Percentiles rank a stretch among this genome's conserved stretches.
These are phyloP conservation scores for Magnusiomyces ingens DNA, from an alignment of 1,139 yeast genomes.

Conservation along the genomic window DNA sequence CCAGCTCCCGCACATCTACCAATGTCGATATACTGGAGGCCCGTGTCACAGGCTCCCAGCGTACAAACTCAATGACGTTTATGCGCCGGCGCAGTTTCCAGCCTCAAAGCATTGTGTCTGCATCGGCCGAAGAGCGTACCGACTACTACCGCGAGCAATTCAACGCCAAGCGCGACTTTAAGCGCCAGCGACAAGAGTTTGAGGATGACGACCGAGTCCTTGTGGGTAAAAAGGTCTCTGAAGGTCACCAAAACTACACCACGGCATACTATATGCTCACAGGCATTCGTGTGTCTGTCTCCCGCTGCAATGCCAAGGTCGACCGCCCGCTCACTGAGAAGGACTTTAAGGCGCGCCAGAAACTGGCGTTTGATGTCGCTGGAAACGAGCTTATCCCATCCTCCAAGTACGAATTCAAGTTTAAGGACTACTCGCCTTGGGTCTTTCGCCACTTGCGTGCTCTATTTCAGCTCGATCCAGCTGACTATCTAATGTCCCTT, in stretches of 20 bases:
- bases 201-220: conserved; percentile 58
- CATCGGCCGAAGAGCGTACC: conserved; percentile 12
- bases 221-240: conserved; percentile 77
- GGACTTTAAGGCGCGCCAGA: conserved; percentile 67
- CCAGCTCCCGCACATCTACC: not conserved
- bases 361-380: conserved; percentile 76
- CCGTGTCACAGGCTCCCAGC: conserved; percentile 9
- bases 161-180: conserved; percentile 33
- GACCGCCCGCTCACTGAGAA: conserved; percentile 63
- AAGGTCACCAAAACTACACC: conserved; percentile 88
- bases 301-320: conserved; percentile 75
- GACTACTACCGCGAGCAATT: conserved; percentile 15
- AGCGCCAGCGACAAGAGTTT: conserved; percentile 38
- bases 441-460: conserved; percentile 82
- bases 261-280: conserved; percentile 97
- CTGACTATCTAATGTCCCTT: conserved; percentile 86
- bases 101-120: conserved; percentile 11
- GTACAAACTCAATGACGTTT: conserved; percentile 12
- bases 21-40: not conserved
- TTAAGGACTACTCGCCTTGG: conserved; percentile 93
- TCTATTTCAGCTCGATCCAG: conserved; percentile 84
- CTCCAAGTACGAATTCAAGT: conserved; percentile 90
- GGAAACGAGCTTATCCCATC: conserved; percentile 91
- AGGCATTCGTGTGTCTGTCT: conserved; percentile 91
- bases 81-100: conserved; percentile 14